phyloP scores from a whole-genome alignment of 2,329 filamentous ascomycete species.

The Calonectria henricotiae region DNA sequence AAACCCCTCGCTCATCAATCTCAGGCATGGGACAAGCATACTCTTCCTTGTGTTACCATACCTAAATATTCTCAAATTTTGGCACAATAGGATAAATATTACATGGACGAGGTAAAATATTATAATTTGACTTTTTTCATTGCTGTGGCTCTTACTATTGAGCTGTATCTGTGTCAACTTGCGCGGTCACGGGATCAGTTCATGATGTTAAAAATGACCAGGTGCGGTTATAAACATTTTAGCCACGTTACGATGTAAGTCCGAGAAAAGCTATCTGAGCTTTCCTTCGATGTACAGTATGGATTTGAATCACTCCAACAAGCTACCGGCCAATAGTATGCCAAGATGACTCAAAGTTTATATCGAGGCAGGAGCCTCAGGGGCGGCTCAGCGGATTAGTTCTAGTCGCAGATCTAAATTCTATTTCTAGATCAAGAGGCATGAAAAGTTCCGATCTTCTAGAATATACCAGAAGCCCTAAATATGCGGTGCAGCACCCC shows the following conservation, averaged over 20 bases:
- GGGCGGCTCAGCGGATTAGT: neutral
- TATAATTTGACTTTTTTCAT: neutral
- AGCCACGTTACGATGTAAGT: neutral
- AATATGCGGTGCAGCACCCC: slow-evolving; percentile 33
- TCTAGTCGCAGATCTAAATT: neutral
- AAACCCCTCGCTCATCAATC: too few species aligned
- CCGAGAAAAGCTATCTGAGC: neutral
- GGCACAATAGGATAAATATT: neutral
- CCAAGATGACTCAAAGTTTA: neutral
- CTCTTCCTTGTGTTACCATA: neutral
- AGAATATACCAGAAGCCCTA: slow-evolving; percentile 6
- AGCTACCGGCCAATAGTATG: too few species aligned
- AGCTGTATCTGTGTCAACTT: neutral
- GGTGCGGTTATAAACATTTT: neutral
- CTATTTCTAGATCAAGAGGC: slow-evolving; percentile 14
- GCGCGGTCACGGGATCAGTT: neutral
- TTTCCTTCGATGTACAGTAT: neutral
- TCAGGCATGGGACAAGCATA: neutral
- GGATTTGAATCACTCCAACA: too few species aligned
- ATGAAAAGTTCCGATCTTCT: neutral
- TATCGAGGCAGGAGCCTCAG: slow-evolving; percentile 7
- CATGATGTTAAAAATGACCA: neutral
- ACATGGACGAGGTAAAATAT: neutral
- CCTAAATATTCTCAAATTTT: neutral
- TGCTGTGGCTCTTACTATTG: neutral